Evolutionary conservation across 768 basidiomycete genomes (phyloP), one percentile per base, ranked within the genome.

Genomic region (Sarcodon sp.): DNA sequence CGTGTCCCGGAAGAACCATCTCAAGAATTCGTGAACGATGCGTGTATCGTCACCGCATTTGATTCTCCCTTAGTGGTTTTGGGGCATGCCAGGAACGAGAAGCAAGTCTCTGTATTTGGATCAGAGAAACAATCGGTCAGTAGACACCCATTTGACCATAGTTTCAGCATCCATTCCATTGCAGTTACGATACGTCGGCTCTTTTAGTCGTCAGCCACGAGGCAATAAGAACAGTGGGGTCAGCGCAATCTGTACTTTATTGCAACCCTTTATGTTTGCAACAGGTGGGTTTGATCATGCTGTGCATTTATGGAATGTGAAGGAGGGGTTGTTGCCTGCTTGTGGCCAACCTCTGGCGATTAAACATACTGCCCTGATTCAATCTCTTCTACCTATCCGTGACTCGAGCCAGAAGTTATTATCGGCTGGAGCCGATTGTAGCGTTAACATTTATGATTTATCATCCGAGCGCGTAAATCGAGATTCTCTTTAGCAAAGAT

Each of bases 251-350:
- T 57, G 68, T n/a, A 36, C 68, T 11, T 59, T 74, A 61, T 57
- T 62, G 55, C 68, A 67, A 33, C 64, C 68, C 10, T 54, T 60
- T 35, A 58, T 62, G 58, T 75, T 76, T 56, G 72, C 64, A 3
- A 76, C 65, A 7, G 75, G 73, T 21, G 73, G 74, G 5, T 66
- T 71, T 43, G 72, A 76, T 55, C 73, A 73, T 47, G 47, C 53
- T 35, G 64, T 76, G 13, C 72, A 73, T 48, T 55, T 75, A 6
- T 76, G 76, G 76, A 59, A 65, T 12, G 47, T 73, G 32, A 53
- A 63, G 6, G 50, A 61, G 32, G 63, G 65, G 21, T 57, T 63
- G 1, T 54, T 63, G 0, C 52, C 52, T 6, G 21, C 21, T 27
- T 27, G 21, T 27, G 21, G 21, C 3, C 21, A 27, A 27, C 57